phyloP scores from a whole-genome alignment of 2,329 filamentous ascomycete genomes.

The Penicillium concentricum region DNA sequence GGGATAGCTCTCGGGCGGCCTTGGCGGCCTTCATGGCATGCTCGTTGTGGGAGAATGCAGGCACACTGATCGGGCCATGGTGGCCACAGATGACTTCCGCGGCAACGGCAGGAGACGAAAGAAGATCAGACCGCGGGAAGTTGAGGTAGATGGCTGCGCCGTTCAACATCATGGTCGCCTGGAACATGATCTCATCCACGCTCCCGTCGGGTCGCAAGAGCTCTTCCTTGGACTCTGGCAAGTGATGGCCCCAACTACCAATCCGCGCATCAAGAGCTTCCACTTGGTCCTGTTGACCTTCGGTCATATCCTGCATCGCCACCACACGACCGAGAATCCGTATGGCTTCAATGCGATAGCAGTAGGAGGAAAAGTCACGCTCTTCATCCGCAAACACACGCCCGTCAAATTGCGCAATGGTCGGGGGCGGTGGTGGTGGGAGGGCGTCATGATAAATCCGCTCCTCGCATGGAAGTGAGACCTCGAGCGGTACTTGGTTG shows the following conservation, averaged over 20 bases:
- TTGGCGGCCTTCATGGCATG: constrained; percentile 80
- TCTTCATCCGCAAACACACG: constrained; percentile 70
- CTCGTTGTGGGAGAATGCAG: constrained; percentile 41
- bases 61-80: constrained; percentile 38
- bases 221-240: constrained; percentile 70
- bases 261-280: constrained; percentile 60
- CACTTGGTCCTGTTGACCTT: constrained; percentile 54
- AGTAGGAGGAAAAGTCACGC: constrained; percentile 73
- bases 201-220: constrained; percentile 67
- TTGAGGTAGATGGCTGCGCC: constrained; percentile 69
- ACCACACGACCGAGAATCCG: constrained; percentile 78
- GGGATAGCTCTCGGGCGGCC: constrained; percentile 75
- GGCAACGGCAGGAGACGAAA: constrained; percentile 51
- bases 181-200: constrained; percentile 87
- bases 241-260: constrained; percentile 74
- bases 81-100: constrained; percentile 51
- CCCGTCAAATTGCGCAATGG: constrained; percentile 73
- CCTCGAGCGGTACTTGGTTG: constrained; percentile 66
- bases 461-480: constrained; percentile 79
- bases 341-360: constrained; percentile 78
- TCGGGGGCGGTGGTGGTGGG: constrained; percentile 58
- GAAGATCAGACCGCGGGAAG: constrained; percentile 73
- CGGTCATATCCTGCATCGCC: constrained; percentile 36
- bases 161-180: constrained; percentile 76
- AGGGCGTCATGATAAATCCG: constrained; percentile 56